Evolutionary conservation across 177 flowering plant genomes (phyloP), one percentile per base, ranked within the genome.

Genomic region (Vitis hybrid): DNA sequence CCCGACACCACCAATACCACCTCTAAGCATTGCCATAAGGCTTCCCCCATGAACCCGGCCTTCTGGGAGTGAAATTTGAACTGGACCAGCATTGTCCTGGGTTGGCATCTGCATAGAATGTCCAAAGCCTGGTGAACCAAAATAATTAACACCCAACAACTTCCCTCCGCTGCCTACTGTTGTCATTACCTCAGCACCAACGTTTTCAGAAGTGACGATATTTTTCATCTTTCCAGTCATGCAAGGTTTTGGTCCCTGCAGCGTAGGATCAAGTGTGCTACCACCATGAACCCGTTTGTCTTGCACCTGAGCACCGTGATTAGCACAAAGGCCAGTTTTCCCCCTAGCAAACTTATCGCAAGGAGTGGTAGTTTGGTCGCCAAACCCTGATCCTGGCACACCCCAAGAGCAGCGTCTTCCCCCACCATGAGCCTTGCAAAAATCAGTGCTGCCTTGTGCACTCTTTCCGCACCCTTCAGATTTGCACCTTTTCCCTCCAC

Each of bases 391-490:
- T 41, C 84, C 93, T 53, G 84, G 85, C 63, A 88, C 93, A 35
- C 96, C 97, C 99, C 98, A 95, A 0, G 87, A 82, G 74, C 99
- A 95, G 65, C 97, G 77, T 78, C 91, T 93, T 30, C 98, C 97
- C 61, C 97, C 98, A 41, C 98, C 98, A 73, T 94, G 98, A 9
- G 98, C 98, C 81, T 94, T 94, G 87, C 98, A 94, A 67, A 90
- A 94, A 64, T 94, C 95, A 1, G 97, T 94, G 79, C 97, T 94
- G 4, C 98, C 98, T 80, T 94, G 97, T 32, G 97, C 97, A 78
- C 98, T 94, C 76, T 94, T 94, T 10, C 90, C 88, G 75, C 98
- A 94, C 2, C 91, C 94, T 62, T 86, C 97, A 63, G 61, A 78
- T 73, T 81, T 88, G 87, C 98, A 94, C 63, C 98, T 83, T 79